Conservation (phyloP, 257 asterid genomes). For the Oldenlandia corymbosa region DNA sequence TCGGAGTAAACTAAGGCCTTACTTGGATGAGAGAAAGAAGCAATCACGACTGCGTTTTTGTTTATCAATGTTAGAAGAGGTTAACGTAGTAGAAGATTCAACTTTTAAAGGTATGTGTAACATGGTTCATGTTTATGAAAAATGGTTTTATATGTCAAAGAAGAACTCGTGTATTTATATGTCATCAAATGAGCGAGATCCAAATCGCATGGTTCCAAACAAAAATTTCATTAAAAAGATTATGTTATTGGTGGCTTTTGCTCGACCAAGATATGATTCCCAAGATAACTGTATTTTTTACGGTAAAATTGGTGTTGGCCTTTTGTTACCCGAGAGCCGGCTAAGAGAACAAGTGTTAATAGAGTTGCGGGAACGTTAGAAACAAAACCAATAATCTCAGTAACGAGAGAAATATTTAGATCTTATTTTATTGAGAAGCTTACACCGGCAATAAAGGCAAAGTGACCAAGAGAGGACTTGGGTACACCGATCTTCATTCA, state of each 20-base stretch:
- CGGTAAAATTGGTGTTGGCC: conserved; percentile 4
- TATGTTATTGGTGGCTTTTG: background rate
- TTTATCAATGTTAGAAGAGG: background rate
- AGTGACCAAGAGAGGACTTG: too few relatives aligned
- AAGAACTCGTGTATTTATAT: too few relatives aligned
- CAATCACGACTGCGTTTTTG: background rate
- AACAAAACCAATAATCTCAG: background rate
- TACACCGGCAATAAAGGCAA: background rate
- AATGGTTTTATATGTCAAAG: background rate
- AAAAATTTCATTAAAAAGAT: background rate
- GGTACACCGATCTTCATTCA: background rate
- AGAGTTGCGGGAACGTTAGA: background rate
- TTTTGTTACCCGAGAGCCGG: background rate
- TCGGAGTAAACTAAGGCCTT: too few relatives aligned
- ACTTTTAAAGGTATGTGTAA: background rate
- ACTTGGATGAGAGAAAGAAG: too few relatives aligned
- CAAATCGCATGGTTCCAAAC: too few relatives aligned
- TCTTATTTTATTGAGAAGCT: background rate
- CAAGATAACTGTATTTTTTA: background rate
- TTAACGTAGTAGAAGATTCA: background rate
- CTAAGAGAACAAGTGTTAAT: background rate
- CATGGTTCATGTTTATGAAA: background rate
- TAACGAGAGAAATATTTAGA: background rate
- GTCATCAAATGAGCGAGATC: background rate
- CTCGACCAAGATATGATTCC: conserved; percentile 2